A percentile compares a stretch with the other conserved stretches of the same genome.
Conservation (phyloP, 192 early-diverging fungal species). For the Chytriomyces sp. region DNA sequence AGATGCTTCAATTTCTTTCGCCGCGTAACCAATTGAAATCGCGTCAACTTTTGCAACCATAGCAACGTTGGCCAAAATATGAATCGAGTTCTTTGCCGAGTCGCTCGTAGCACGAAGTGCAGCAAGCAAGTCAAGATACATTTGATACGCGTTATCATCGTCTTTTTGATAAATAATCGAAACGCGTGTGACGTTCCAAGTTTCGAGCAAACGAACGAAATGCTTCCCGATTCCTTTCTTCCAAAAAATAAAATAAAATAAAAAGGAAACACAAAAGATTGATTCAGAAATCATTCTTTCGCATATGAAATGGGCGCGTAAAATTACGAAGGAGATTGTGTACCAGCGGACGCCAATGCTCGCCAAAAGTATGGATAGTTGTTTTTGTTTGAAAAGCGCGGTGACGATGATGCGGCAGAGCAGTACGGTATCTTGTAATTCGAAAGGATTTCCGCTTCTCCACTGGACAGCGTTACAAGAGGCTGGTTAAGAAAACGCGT, state of each 20-base stretch:
- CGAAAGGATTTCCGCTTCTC: not conserved
- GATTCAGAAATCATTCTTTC: not conserved
- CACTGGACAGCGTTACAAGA: not conserved
- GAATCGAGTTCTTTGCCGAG: not conserved
- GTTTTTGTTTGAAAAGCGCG: no score
- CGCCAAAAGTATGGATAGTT: not conserved
- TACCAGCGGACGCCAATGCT: no score
- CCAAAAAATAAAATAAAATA: not conserved
- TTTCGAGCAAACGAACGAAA: not conserved
- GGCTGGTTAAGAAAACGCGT: no score
- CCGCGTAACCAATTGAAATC: not conserved
- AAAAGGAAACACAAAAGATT: no score
- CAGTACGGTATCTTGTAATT: not conserved
- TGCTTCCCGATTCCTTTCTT: not conserved
- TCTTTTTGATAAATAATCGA: slow-evolving; percentile 12
- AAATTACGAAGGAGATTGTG: no score
- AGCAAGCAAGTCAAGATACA: not conserved
- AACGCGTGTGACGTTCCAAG: not conserved
- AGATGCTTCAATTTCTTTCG: not conserved
- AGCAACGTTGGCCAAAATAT: not conserved
- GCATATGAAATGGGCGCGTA: no score
- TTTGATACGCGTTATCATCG: not conserved
- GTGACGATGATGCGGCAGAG: no score
- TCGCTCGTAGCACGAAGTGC: not conserved
- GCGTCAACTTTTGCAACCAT: not conserved